Percentiles rank a stretch among this genome's conserved stretches.
Evolutionary conservation across 441 rosid species (phyloP).

Genomic region (Corymbia calophylla): DNA sequence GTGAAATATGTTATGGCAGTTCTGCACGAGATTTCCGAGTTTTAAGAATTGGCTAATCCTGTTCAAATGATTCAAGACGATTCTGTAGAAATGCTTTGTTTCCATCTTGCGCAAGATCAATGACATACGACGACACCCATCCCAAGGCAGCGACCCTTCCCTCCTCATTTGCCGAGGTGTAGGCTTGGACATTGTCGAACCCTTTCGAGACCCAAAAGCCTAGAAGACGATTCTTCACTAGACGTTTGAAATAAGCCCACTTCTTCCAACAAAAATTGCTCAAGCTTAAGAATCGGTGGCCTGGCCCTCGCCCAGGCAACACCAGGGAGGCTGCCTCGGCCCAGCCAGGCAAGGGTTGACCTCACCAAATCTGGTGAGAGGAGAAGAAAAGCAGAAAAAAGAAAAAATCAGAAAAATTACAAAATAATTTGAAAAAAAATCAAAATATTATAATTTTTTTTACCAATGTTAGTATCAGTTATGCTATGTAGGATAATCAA

Average conservation of each 20-base stretch:
- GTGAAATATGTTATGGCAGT: no score
- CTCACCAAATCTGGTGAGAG: no score
- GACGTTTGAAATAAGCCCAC: conserved; percentile 17
- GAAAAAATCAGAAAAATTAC: no score
- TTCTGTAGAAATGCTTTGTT: conserved; percentile 53
- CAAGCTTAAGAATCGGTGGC: not conserved
- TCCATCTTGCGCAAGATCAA: conserved; percentile 53
- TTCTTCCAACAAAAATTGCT: not conserved
- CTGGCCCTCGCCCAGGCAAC: no score
- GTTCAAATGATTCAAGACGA: conserved; percentile 36
- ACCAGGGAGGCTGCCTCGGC: no score
- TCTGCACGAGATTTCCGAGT: conserved; percentile 27
- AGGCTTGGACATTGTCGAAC: conserved; percentile 52
- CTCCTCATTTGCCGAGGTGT: conserved; percentile 46
- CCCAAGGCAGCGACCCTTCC: conserved; percentile 54
- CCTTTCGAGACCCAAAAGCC: conserved; percentile 18
- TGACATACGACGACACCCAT: conserved; percentile 38
- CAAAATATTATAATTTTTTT: no score
- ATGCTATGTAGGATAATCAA: no score
- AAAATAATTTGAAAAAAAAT: no score
- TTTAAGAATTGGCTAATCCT: conserved; percentile 77
- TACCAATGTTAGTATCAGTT: no score
- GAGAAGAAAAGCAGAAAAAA: no score
- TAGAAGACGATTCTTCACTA: conserved; percentile 18
- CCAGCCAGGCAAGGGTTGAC: no score